These are phyloP conservation scores for Tulasnella sp. DNA, from an alignment of 768 basidiomycete species.

Conservation along the genomic window DNA sequence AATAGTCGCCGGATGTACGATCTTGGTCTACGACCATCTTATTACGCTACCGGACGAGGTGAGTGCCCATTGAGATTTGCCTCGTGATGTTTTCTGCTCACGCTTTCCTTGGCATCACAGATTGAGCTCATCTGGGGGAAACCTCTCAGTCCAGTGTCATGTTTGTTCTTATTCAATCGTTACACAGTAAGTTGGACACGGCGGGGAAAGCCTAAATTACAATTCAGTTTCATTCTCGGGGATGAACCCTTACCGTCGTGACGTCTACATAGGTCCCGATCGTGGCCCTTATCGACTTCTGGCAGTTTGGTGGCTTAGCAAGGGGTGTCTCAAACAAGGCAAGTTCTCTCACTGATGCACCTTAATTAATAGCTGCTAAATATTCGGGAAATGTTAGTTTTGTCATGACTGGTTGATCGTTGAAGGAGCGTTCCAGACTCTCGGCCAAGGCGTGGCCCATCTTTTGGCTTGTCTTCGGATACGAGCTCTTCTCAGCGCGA, in stretches of 20 bases:
- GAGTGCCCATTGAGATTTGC: background rate
- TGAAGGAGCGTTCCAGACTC: background rate
- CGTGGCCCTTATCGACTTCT: background rate
- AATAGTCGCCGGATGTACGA: background rate
- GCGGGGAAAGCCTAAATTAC: background rate
- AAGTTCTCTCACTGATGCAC: background rate
- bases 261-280: background rate
- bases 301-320: background rate
- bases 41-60: slow-evolving; percentile 4
- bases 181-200: background rate
- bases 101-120: background rate
- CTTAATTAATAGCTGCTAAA: no score
- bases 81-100: background rate
- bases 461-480: background rate
- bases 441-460: background rate
- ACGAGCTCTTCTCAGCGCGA: background rate
- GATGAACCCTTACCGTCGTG: background rate
- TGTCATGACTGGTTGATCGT: background rate
- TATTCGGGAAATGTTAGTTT: background rate
- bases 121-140: slow-evolving; percentile 6
- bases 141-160: background rate
- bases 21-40: slow-evolving; percentile 2
- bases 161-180: background rate
- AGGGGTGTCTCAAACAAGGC: background rate
- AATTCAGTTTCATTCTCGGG: background rate